Evolutionary conservation across 129 eudicot genomes (phyloP), one percentile per base, ranked within the genome.

Genomic region (Artemisia tridentata): DNA sequence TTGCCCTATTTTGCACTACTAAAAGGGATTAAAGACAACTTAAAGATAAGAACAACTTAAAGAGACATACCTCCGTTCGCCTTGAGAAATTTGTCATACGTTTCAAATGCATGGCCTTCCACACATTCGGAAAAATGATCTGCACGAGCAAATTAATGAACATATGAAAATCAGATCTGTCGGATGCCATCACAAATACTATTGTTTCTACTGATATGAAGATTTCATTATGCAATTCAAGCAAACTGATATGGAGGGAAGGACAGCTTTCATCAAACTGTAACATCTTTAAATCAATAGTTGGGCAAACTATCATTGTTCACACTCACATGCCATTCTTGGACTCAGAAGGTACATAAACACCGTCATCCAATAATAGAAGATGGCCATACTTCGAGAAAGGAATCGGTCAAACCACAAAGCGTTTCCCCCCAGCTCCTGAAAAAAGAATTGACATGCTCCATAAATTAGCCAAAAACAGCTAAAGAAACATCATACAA

Each of bases 71-170:
- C 99, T 95, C 85, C 95, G 72, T 83, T 84, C 15, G 81, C 80
- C 82, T 90, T 90, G 67, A 95, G 88, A 67, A 88, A 95, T 65
- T 95, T 90, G 85, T 95, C 97, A 69, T 90, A 90, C 41, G 99
- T 95, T 83, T 90, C 91, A 83, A 73, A 95, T 14, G 97, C 97
- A 78, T 90, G 99, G 72, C 67, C 54, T 78, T 95, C 99, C 75
- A 95, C 99, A 63, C 99, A 95, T 86, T 95, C 99, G 15, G 97
- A 95, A 71, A 95, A 88, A 78, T 95, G 99, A 86, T 90, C 97
- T 95, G 97, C 83, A 46, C 12, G 11, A 70, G 56, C 25, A 80
- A 76, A 78, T 48, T 16, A 11, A 71, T 31, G 47, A 59, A 78
- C 68, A 65, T 60, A 17, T 19, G 21, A 55, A 65, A 43, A 75